These are phyloP conservation scores for Fusarium sp. DNA, from an alignment of 2,329 filamentous ascomycete genomes.

Conservation along the genomic window DNA sequence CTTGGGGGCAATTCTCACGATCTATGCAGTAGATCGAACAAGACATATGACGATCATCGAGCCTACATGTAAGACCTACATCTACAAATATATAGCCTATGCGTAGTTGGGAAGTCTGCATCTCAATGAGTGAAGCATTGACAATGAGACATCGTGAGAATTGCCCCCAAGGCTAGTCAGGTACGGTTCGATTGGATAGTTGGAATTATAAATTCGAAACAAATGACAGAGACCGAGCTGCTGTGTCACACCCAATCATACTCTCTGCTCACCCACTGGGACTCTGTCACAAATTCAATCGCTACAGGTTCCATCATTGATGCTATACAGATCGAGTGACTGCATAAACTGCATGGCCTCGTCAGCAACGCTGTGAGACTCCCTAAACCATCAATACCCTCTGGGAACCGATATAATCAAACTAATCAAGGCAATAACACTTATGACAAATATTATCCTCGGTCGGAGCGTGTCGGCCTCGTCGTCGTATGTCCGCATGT, in stretches of 20 bases:
- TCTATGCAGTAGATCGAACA: too few species aligned
- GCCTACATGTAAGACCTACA: too few species aligned
- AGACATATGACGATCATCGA: too few species aligned
- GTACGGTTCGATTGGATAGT: conserved; percentile 6
- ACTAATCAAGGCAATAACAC: background rate
- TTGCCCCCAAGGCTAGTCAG: conserved; percentile 1
- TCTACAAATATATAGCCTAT: too few species aligned
- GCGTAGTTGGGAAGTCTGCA: too few species aligned
- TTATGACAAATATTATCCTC: conserved; percentile 14
- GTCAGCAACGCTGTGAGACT: background rate
- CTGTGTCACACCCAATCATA: background rate
- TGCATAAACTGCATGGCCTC: background rate
- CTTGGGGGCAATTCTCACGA: too few species aligned
- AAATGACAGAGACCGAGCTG: background rate
- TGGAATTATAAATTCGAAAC: background rate
- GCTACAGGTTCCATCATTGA: conserved; percentile 20
- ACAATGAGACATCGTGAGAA: too few species aligned
- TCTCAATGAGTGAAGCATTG: too few species aligned
- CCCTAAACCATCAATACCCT: conserved; percentile 10
- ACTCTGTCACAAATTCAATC: background rate
- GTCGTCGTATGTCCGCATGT: conserved; percentile 37
- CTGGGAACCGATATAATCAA: conserved; percentile 6
- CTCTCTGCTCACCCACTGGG: background rate
- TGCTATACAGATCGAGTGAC: conserved; percentile 2
- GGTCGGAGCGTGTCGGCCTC: conserved; percentile 30